Evolutionary conservation across 495 filamentous ascomycete genomes (phyloP).

Genomic region (Penicillium pancosmium): DNA sequence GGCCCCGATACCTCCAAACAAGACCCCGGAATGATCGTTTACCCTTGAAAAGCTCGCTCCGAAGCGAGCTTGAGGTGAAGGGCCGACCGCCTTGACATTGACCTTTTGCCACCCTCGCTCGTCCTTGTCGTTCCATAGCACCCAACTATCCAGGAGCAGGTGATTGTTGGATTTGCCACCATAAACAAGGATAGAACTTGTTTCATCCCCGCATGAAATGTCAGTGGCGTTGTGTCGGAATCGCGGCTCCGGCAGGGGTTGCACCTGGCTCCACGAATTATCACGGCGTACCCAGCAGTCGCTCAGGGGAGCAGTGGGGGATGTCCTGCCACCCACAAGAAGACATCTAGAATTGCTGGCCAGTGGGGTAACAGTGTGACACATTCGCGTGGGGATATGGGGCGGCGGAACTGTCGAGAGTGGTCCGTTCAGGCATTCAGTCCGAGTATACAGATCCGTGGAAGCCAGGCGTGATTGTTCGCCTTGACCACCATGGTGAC

Average conservation of each 20-base stretch:
- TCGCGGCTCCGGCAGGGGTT: conserved; percentile 64
- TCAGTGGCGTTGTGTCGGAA: conserved; percentile 70
- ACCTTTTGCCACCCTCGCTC: conserved; percentile 53
- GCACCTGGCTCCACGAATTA: conserved; percentile 60
- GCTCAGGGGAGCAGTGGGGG: conserved; percentile 63
- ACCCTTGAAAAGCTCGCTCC: conserved; percentile 57
- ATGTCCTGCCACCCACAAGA: conserved; percentile 77
- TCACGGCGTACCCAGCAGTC: conserved; percentile 74
- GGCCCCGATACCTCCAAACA: conserved; percentile 67
- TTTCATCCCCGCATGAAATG: conserved; percentile 43
- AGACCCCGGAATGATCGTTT: conserved; percentile 50
- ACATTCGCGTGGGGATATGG: conserved; percentile 62
- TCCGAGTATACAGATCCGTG: conserved; percentile 58
- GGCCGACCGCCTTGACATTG: conserved; percentile 41
- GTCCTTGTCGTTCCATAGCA: conserved; percentile 59
- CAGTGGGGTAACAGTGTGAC: conserved; percentile 71
- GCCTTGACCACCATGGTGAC: conserved; percentile 65
- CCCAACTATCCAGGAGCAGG: conserved; percentile 59
- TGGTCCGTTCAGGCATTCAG: conserved; percentile 24
- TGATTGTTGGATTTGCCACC: conserved; percentile 69
- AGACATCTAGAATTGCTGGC: conserved; percentile 47
- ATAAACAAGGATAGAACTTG: conserved; percentile 58
- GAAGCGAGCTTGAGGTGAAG: conserved; percentile 56
- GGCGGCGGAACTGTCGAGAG: conserved; percentile 35
- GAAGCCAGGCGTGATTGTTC: conserved; percentile 59